These are phyloP conservation scores for Yamadazyma epiphylla DNA, from an alignment of 1,139 yeast species.

Conservation along the genomic window DNA sequence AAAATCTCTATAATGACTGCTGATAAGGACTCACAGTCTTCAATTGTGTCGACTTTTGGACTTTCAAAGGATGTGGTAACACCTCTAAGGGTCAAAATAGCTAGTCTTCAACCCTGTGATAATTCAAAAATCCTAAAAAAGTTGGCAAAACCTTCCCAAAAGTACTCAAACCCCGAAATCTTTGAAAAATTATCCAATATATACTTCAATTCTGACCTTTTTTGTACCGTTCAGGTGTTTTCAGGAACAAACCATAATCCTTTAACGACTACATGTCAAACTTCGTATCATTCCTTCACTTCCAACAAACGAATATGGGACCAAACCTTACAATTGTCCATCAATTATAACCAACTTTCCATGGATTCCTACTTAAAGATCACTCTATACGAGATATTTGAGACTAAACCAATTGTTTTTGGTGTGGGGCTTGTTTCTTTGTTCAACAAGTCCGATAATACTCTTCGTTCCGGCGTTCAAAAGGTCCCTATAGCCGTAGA, in stretches of 20 bases:
- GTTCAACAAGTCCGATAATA: conserved; percentile 42
- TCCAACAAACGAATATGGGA: conserved; percentile 40
- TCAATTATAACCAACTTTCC: conserved; percentile 66
- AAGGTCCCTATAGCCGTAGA: conserved; percentile 25
- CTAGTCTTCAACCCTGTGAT: conserved; percentile 28
- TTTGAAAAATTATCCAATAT: conserved; percentile 50
- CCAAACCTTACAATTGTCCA: conserved; percentile 68
- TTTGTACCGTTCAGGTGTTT: conserved; percentile 58
- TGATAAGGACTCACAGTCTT: too few relatives aligned
- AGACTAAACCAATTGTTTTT: conserved; percentile 45
- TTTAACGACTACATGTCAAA: conserved; percentile 63
- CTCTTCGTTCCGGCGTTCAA: conserved; percentile 36
- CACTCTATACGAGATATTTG: conserved; percentile 62
- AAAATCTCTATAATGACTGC: too few relatives aligned
- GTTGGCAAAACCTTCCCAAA: conserved; percentile 50
- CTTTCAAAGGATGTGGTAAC: conserved; percentile 67
- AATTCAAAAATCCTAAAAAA: conserved; percentile 17
- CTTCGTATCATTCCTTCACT: conserved; percentile 61
- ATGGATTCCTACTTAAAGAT: conserved; percentile 57
- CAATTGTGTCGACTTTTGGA: conserved; percentile 59
- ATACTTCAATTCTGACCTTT: conserved; percentile 54
- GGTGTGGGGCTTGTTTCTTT: conserved; percentile 60
- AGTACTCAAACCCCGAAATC: conserved; percentile 51
- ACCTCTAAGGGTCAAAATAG: conserved; percentile 41
- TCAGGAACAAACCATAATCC: conserved; percentile 54